Evolutionary conservation across 2,329 filamentous ascomycete species (phyloP).

Genomic region (Penicillium sumatraense): DNA sequence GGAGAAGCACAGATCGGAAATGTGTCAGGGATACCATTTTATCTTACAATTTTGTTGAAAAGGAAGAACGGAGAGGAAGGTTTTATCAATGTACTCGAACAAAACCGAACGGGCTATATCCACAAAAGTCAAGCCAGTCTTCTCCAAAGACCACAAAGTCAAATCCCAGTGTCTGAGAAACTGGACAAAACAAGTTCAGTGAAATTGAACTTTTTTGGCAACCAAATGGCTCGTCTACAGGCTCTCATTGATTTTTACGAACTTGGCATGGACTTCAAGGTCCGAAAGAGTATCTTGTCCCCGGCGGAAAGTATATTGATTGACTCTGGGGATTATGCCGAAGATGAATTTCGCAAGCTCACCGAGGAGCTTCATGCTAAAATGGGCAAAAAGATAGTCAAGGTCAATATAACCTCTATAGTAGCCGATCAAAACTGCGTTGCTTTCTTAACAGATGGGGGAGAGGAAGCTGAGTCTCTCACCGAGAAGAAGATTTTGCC

Average conservation of each 20-base stretch:
- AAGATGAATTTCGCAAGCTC: neutral
- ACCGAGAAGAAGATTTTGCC: neutral
- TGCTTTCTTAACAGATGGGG: constrained; percentile 1
- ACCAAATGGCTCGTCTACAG: constrained; percentile 7
- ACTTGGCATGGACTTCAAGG: constrained; percentile 3
- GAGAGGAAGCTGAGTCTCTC: neutral
- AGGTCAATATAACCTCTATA: constrained; percentile 2
- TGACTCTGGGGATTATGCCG: neutral
- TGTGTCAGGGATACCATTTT: constrained; percentile 7
- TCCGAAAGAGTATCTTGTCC: neutral
- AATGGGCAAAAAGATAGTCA: neutral
- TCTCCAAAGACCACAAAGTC: neutral
- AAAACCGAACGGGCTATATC: constrained; percentile 2
- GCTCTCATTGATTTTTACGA: constrained; percentile 7
- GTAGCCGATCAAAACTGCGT: constrained; percentile 7
- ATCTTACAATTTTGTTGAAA: constrained; percentile 4
- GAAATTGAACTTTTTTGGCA: neutral
- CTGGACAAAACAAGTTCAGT: neutral
- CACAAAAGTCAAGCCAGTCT: neutral
- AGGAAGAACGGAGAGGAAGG: constrained; percentile 1
- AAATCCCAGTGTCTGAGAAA: neutral
- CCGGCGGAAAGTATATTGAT: neutral
- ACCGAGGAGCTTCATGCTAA: neutral
- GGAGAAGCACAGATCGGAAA: constrained; percentile 5
- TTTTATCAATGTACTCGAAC: constrained; percentile 8